Conservation (phyloP, 768 basidiomycete species). For the Naganishia vishniacii region DNA sequence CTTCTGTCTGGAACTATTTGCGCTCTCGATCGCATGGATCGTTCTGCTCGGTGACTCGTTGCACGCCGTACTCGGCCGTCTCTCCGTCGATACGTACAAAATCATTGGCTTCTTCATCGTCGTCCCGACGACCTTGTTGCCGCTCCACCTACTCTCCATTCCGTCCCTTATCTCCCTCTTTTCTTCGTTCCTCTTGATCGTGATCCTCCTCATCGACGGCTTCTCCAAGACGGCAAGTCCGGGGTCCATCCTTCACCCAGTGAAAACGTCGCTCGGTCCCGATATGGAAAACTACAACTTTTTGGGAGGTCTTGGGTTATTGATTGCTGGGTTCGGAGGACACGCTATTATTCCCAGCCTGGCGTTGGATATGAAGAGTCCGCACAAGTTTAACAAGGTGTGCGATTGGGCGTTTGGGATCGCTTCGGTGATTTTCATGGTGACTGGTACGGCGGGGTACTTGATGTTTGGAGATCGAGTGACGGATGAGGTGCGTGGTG, state of each 20-base stretch:
- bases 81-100: slow-evolving; percentile 70
- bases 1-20: slow-evolving; percentile 82
- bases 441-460: slow-evolving; percentile 77
- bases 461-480: slow-evolving; percentile 81
- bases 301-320: slow-evolving; percentile 76
- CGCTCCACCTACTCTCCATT: slow-evolving; percentile 77
- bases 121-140: slow-evolving; percentile 77
- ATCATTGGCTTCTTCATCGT: slow-evolving; percentile 64
- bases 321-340: slow-evolving; percentile 92
- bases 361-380: slow-evolving; percentile 81
- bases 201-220: slow-evolving; percentile 77
- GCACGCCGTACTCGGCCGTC: slow-evolving; percentile 63
- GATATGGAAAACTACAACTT: slow-evolving; percentile 55
- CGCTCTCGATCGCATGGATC: slow-evolving; percentile 77
- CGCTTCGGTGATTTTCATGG: slow-evolving; percentile 57
- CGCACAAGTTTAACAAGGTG: slow-evolving; percentile 71
- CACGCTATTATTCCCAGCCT: slow-evolving; percentile 88
- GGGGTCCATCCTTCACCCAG: slow-evolving; percentile 74
- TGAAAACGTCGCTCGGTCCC: slow-evolving; percentile 61
- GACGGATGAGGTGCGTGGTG: slow-evolving; percentile 64
- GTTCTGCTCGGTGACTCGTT: slow-evolving; percentile 84
- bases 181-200: slow-evolving; percentile 68
- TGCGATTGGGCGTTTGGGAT: slow-evolving; percentile 77
- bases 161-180: slow-evolving; percentile 72
- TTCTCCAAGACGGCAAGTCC: slow-evolving; percentile 65